These are phyloP conservation scores for Stachybotrys chlorohalonatus DNA, from an alignment of 2,329 filamentous ascomycete species.

Conservation along the genomic window DNA sequence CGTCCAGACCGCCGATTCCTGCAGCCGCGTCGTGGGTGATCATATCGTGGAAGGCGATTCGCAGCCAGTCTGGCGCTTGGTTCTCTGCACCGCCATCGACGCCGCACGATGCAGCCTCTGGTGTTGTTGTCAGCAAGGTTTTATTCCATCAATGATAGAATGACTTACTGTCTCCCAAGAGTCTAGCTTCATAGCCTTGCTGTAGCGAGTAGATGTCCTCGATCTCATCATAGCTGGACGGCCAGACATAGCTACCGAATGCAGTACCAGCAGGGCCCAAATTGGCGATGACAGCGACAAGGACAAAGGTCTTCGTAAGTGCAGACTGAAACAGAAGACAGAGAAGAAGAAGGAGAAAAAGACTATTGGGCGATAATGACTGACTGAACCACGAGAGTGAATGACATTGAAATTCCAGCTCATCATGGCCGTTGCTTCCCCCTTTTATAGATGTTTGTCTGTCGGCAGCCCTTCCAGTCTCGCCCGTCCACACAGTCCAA, in stretches of 20 bases:
- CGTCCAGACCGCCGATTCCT: constrained; percentile 14
- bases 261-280: too few species aligned
- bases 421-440: too few species aligned
- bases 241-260: background rate
- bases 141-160: background rate
- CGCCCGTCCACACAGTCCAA: too few species aligned
- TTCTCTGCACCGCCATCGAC: background rate
- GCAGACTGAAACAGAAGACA: too few species aligned
- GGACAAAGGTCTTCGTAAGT: too few species aligned
- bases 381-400: too few species aligned
- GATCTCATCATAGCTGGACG: background rate
- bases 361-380: too few species aligned
- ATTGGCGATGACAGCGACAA: too few species aligned
- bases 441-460: too few species aligned
- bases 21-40: constrained; percentile 9
- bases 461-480: too few species aligned
- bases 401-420: too few species aligned
- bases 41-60: constrained; percentile 15
- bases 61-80: constrained; percentile 14
- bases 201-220: background rate
- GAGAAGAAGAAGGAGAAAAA: too few species aligned
- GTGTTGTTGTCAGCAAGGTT: background rate
- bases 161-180: background rate
- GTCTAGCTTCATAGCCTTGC: background rate
- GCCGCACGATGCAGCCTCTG: background rate